These are phyloP conservation scores for Acorus gramineus DNA, from an alignment of 106 monocot genomes.

Conservation along the genomic window DNA sequence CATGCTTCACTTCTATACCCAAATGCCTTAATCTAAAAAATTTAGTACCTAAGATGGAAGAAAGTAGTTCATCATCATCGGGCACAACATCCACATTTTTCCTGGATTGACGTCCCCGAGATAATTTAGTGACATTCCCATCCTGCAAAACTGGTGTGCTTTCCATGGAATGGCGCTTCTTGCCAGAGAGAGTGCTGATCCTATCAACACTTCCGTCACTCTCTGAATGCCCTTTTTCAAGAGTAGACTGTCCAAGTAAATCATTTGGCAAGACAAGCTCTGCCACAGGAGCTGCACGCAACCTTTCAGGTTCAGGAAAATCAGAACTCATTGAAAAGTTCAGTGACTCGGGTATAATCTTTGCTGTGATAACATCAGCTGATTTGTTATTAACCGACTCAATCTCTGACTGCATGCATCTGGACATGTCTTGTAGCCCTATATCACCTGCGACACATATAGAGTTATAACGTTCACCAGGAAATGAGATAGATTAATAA, in stretches of 20 bases:
- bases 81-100: conserved; percentile 41
- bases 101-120: conserved; percentile 32
- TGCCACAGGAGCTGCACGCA: conserved; percentile 41
- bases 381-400: conserved; percentile 3
- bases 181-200: conserved; percentile 35
- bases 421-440: conserved; percentile 17
- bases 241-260: conserved; percentile 38
- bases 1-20: background rate
- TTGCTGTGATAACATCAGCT: conserved; percentile 3
- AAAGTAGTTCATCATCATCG: conserved; percentile 82
- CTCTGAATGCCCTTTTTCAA: conserved; percentile 45
- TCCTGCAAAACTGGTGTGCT: conserved; percentile 31
- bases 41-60: conserved; percentile 83
- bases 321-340: conserved; percentile 46
- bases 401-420: conserved; percentile 4
- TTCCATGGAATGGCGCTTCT: conserved; percentile 47
- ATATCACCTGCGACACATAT: conserved; percentile 5
- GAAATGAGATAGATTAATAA: background rate
- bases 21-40: background rate
- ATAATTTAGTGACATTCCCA: conserved; percentile 34
- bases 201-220: conserved; percentile 68
- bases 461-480: conserved; percentile 14
- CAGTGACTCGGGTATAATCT: conserved; percentile 21
- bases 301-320: conserved; percentile 79
- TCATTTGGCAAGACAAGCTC: conserved; percentile 28